Evolutionary conservation across 1,284 basidiomycete species (phyloP).

Genomic region (Apiotrichum porosum): DNA sequence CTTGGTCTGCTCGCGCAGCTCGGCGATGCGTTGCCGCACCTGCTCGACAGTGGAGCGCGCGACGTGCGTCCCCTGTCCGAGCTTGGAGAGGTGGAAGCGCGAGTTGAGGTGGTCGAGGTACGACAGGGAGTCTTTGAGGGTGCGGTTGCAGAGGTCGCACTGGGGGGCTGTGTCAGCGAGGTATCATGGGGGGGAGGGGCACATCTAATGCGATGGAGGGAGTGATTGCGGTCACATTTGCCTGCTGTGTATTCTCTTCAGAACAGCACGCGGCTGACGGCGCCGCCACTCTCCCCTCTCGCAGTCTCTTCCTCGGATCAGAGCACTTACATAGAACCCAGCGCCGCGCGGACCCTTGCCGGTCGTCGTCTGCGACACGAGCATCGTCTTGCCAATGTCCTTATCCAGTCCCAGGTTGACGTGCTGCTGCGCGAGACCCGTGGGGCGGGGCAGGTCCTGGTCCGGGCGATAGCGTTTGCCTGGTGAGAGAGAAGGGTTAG

Average conservation of each 20-base stretch:
- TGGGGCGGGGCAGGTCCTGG: slow-evolving; percentile 69
- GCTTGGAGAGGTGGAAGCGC: slow-evolving; percentile 69
- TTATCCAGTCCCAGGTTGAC: slow-evolving; percentile 77
- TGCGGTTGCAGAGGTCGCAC: slow-evolving; percentile 83
- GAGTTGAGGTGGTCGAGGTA: slow-evolving; percentile 97
- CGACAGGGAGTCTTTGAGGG: slow-evolving; percentile 85
- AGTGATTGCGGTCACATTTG: not conserved
- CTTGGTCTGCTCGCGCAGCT: slow-evolving; percentile 77
- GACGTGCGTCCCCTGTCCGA: slow-evolving; percentile 93
- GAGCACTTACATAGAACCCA: slow-evolving; percentile 64
- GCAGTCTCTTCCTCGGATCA: not conserved
- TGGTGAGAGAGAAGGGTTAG: slow-evolving; percentile 38
- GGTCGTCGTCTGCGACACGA: slow-evolving; percentile 65
- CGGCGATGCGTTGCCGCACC: slow-evolving; percentile 82
- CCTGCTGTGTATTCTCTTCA: slow-evolving; percentile 6
- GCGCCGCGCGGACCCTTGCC: slow-evolving; percentile 75
- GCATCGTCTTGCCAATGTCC: slow-evolving; percentile 85
- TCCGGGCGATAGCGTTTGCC: slow-evolving; percentile 68
- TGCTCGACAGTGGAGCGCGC: slow-evolving; percentile 85
- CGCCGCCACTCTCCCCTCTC: no score
- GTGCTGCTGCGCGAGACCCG: slow-evolving; percentile 75
- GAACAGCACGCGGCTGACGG: not conserved
- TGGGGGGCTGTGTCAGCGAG: slow-evolving; percentile 12
- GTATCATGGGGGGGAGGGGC: not conserved
- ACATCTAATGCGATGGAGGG: no score